Evolutionary conservation across 1,284 basidiomycete species (phyloP), one percentile per base, ranked within the genome.

Genomic region (Blastosporella zonata): DNA sequence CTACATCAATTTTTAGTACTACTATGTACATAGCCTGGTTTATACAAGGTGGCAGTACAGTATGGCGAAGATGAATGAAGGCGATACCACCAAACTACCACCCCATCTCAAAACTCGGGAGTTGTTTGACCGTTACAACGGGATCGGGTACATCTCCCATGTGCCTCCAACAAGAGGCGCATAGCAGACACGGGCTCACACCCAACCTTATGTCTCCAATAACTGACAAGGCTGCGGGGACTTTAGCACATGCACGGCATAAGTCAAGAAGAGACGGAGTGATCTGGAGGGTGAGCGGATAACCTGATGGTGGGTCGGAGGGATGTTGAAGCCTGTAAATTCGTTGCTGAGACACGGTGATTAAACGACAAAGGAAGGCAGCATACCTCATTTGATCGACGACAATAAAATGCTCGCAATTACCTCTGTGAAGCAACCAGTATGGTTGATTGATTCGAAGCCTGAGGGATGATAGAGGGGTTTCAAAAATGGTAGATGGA

Each of bases 331-430:
- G 62, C 49, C 88, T 90, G 20, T 22, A 17, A 33, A 12, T 6
- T 3, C 12, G 10, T 34, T 43, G 51, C 40, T 43, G 7, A 36
- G 33, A 41, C 35, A 17, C 3, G 7, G 51, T 39, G 37, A 8
- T 38, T 37, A 38, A 27, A 36, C 31, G 38, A 28, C 21, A 43
- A 43, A 15, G 43, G 27, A 27, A 15, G 23, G 57, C 70, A 44
- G 12, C 1, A 9, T 54, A 82, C 90, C 89, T 75, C 54, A 93
- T 82, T 50, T 84, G 74, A 52, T 90, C 83, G 21, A 93, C 56
- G 13, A 85, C 76, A 29, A 89, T 60, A 61, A 84, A 86, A 60
- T 93, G 90, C 56, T 91, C 89, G 58, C 87, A 91, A 57, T 80
- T 83, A 20, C 90, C 90, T 49, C 79, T 75, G 59, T 93, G 90